Evolutionary conservation across 495 filamentous ascomycete species (phyloP), one percentile per base, ranked within the genome.

Genomic region (Pyronema omphalodes): DNA sequence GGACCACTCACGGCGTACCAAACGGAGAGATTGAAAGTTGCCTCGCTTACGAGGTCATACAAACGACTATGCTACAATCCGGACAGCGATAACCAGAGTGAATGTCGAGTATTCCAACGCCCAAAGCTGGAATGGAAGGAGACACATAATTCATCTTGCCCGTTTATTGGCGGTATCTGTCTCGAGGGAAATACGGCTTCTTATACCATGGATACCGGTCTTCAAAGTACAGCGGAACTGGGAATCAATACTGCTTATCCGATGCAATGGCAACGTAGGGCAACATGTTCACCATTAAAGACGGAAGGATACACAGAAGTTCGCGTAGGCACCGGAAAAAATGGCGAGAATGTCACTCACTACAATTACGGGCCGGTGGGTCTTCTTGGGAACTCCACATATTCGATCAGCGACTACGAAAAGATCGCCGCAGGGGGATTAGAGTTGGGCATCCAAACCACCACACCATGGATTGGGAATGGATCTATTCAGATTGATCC

Each of bases 121-220:
- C 8, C 23, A 36, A 12, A 34, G 47, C 9, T 50, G 12, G 17
- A 9, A 11, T 50, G 47, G 47, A 35, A 12, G 18, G 47, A 12
- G 9, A 36, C 29, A 12, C 18, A 50, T 34, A 50, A 50, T 36
- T 23, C 29, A 8, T 1, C 47, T 19, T 50, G 47, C 17, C 47
- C 47, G 29, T 50, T 50, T 11, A 17, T 1, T 3, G 47, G 36
- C 29, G 47, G 11, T 8, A 50, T 50, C 17, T 50, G 47, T 36
- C 29, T 50, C 9, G 47, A 50, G 29, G 47, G 47, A 12, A 12
- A 50, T n/a, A 34, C 11, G 3, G 47, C 47, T 8, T 23, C 47
- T 11, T 50, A 35, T 50, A 35, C 29, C 7, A 50, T 50, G 47
- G 47, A 50, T 36, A 50, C 47, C 36, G 47, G 47, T n/a, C 47